Base-by-base conservation (phyloP, 1,284 basidiomycete genomes). In the Mrakiaceae sp. region DNA sequence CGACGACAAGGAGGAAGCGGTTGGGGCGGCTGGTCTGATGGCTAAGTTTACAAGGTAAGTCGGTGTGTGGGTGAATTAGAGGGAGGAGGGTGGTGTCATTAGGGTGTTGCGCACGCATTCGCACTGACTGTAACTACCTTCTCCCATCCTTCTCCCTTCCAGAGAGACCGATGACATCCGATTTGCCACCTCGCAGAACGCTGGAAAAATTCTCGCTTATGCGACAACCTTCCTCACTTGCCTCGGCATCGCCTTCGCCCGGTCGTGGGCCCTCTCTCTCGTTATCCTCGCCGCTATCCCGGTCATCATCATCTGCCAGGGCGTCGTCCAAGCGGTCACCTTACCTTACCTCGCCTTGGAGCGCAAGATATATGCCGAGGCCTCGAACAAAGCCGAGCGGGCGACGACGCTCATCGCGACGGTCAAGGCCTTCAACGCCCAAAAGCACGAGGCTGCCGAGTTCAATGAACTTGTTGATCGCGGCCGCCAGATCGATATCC, bases 131-230 rank as follows among this genome's bases (percentile, higher is more conserved):
- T 27, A 27, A 58, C 27, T 58, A 11, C 11, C 43, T 9, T 9
- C 10, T 58, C 40, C 40, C 6, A 7, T 44, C 5, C 48, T 12
- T n/a, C 11, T 16, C 40, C 47, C 5, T 5, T 7, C 14, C 72
- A 96, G 93, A 70, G 93, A 98, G 76, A 95, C 90, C 3, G 94
- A 98, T 74, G 90, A 97, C 66, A 87, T 98, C 16, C 85, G 94
- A 57, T 81, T 85, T 64, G 94, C 90, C 0, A 84, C 86, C 14
- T 88, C 89, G 2, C 80, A 89, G 49, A 84, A 87, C 4, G 80
- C 86, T 39, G 93, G 91, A 8, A 81, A 85, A 70, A 74, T 92
- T 63, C 72, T 96, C 57, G 90, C 95, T 74, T 85, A 90, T 74
- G 71, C 88, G 55, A 86, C 87, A 0, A 93, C 93, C 0, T 84